phyloP scores from a whole-genome alignment of 2,329 filamentous ascomycete species.

The Colletotrichum gloeosporioides region DNA sequence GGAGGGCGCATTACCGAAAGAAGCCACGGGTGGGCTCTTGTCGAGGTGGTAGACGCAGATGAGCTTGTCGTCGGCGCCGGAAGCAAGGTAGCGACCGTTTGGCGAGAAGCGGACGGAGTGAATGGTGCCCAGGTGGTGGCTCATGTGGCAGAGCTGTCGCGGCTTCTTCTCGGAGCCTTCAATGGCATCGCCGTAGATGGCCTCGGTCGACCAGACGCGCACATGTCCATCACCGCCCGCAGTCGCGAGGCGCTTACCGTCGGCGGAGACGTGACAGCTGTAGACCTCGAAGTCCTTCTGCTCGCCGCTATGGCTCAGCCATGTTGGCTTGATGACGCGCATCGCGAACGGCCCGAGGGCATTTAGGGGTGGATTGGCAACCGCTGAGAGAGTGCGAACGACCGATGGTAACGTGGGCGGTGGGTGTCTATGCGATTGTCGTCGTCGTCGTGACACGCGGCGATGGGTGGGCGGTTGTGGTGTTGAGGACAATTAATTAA shows the following conservation, averaged over 20 bases:
- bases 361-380: neutral
- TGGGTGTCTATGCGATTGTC: neutral
- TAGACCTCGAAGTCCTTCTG: conserved; percentile 99
- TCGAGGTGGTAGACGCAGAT: conserved; percentile 97
- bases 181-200: conserved; percentile 73
- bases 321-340: conserved; percentile 92
- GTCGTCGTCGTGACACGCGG: neutral
- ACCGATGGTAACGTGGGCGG: neutral
- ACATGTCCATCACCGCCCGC: conserved; percentile 98
- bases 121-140: conserved; percentile 96
- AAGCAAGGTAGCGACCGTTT: conserved; percentile 93
- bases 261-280: conserved; percentile 95
- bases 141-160: conserved; percentile 96
- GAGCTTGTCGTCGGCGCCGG: conserved; percentile 97
- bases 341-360: conserved; percentile 46
- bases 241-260: conserved; percentile 89
- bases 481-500: neutral
- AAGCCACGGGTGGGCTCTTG: conserved; percentile 77
- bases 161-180: conserved; percentile 57
- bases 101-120: conserved; percentile 97
- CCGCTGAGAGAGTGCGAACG: neutral
- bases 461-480: neutral
- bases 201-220: conserved; percentile 95
- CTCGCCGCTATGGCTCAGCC: conserved; percentile 96
- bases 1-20: conserved; percentile 69